phyloP scores from a whole-genome alignment of 2,329 filamentous ascomycete genomes.

The Calonectria pauciramosa region DNA sequence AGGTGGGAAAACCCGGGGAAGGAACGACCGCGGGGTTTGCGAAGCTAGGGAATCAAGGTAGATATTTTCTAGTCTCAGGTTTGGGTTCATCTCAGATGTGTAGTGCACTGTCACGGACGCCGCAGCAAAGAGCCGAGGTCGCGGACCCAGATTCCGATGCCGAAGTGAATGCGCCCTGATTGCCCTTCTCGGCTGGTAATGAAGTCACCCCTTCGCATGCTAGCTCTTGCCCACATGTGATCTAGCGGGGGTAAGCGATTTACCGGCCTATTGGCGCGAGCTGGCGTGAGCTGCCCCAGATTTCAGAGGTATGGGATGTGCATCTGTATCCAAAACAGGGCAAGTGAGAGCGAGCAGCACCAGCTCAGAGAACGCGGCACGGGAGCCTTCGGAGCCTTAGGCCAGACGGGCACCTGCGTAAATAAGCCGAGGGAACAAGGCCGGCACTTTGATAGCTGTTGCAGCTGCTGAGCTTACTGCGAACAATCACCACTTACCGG shows the following conservation, averaged over 20 bases:
- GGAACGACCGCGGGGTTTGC: slow-evolving; percentile 18
- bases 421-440: slow-evolving; percentile 5
- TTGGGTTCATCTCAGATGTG: slow-evolving; percentile 26
- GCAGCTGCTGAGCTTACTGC: not conserved
- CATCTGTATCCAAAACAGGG: slow-evolving; percentile 15
- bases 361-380: not conserved
- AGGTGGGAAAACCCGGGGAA: slow-evolving; percentile 17
- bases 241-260: slow-evolving; percentile 24
- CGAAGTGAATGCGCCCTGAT: slow-evolving; percentile 24
- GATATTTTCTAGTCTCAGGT: slow-evolving; percentile 13
- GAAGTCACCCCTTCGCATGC: not conserved
- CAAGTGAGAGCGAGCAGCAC: slow-evolving; percentile 18
- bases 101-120: slow-evolving; percentile 26
- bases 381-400: slow-evolving; percentile 5
- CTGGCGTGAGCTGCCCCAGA: slow-evolving; percentile 13
- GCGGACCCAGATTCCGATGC: slow-evolving; percentile 29
- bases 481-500: not conserved
- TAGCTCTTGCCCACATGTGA: slow-evolving; percentile 26
- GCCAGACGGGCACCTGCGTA: not conserved
- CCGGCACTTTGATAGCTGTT: not conserved
- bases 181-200: slow-evolving; percentile 25
- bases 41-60: slow-evolving; percentile 10
- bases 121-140: slow-evolving; percentile 32
- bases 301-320: slow-evolving; percentile 1
- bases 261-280: slow-evolving; percentile 16